phyloP scores from a whole-genome alignment of 2,329 filamentous ascomycete genomes.

The Epichloe bromicola region DNA sequence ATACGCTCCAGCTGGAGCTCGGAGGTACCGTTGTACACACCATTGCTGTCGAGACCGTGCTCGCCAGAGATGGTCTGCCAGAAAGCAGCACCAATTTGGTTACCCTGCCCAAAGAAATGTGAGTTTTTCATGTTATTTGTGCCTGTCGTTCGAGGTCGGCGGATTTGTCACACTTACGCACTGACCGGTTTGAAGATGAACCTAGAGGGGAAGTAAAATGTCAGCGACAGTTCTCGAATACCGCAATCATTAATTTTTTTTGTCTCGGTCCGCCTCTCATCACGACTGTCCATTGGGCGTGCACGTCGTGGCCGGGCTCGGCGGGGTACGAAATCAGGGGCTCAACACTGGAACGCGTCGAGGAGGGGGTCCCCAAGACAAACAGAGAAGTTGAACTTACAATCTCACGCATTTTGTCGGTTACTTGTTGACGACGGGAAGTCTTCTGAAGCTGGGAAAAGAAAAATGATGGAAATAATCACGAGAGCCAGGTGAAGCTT shows the following conservation, averaged over 20 bases:
- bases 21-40: slow-evolving; percentile 97
- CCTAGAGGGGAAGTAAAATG: slow-evolving; percentile 52
- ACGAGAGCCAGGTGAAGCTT: slow-evolving; percentile 21
- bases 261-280: not conserved
- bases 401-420: slow-evolving; percentile 54
- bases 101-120: slow-evolving; percentile 55
- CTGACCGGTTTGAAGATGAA: slow-evolving; percentile 99
- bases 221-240: slow-evolving; percentile 32
- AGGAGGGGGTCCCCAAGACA: slow-evolving; percentile 9
- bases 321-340: slow-evolving; percentile 27
- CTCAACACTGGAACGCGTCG: slow-evolving; percentile 26
- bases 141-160: not conserved
- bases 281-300: not conserved
- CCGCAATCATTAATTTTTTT: not conserved
- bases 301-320: slow-evolving; percentile 7
- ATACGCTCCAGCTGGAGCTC: slow-evolving; percentile 99
- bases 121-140: slow-evolving; percentile 17
- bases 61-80: slow-evolving; percentile 83
- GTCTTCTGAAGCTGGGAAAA: slow-evolving; percentile 8
- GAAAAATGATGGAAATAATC: slow-evolving; percentile 11
- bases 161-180: slow-evolving; percentile 53
- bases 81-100: slow-evolving; percentile 99
- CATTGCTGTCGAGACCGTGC: slow-evolving; percentile 95
- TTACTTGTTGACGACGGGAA: slow-evolving; percentile 13
- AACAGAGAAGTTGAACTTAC: slow-evolving; percentile 32